Percentiles rank a stretch among this genome's conserved stretches.
Evolutionary conservation across 176 grass and related monocot species (phyloP).

Genomic region (Raddia guianensis): DNA sequence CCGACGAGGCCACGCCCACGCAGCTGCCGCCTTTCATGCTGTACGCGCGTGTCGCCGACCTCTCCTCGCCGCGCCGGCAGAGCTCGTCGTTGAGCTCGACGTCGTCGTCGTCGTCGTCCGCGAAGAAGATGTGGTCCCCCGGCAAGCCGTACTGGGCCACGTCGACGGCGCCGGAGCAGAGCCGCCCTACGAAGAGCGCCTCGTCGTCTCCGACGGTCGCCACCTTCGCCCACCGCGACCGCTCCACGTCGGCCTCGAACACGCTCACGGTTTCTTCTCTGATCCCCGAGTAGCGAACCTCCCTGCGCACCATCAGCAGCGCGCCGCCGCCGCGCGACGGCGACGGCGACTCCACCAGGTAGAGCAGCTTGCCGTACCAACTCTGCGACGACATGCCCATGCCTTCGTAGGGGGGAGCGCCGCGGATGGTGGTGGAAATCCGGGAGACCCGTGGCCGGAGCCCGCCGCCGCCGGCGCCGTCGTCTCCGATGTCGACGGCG

Average conservation of each 20-base stretch:
- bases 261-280: background rate
- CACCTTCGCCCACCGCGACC: background rate
- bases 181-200: background rate
- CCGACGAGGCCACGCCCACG: background rate
- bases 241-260: background rate
- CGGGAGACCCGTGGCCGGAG: background rate
- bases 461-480: background rate
- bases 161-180: background rate
- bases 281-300: background rate
- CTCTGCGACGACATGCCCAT: background rate
- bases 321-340: background rate
- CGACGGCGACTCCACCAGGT: background rate
- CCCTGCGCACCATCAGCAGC: background rate
- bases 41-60: background rate
- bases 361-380: background rate
- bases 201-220: slow-evolving; percentile 13
- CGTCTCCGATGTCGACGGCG: background rate
- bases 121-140: slow-evolving; percentile 6
- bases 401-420: background rate
- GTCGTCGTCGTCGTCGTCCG: background rate
- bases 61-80: background rate
- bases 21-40: background rate
- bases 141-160: background rate
- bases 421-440: background rate
- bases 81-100: too few relatives aligned